Base-by-base conservation (phyloP, 129 eudicot species). In the Sambucus nigra region DNA sequence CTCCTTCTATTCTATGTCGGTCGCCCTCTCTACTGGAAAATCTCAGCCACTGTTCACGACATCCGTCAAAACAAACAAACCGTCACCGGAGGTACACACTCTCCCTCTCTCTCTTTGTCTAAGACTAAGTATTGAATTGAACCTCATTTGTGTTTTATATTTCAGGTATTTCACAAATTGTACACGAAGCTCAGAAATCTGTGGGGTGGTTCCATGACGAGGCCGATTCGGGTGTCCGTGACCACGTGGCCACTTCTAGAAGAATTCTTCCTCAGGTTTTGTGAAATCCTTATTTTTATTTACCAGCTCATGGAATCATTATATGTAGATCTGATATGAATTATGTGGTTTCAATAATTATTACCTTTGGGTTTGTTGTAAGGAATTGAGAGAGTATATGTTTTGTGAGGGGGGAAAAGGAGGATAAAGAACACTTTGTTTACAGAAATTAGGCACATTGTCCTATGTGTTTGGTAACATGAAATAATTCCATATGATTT, bases 11-110 rank as follows among this genome's bases (percentile, higher is more conserved):
- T 70, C 69, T 70, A 74, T 60, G 67, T 69, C 32, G 79, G 72
- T 19, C 85, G 86, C 14, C 92, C 92, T 23, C 79, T 82, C 47
- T 82, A 77, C 66, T 78, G 86, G 92, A 78, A 78, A 51, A 61
- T 82, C 72, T 78, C 86, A 12, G 80, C 82, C 77, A 82, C 82
- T 29, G 24, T 78, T 45, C 92, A 78, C 61, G 82, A 78, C 29
- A 70, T 70, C 65, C 81, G 80, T 13, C 66, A 68, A 39, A 68
- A 78, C 75, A 65, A 71, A 53, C 82, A 71, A 71, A 74, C 80
- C 31, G 77, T 78, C 33, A 61, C 72, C 14, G 77, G 74, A 65
- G 88, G 88, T 80, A 31, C 5, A 16, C 7, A n/a, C n/a, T 13
- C 29, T 8, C n/a, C 20, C 47, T 15, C 17, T 48, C 16, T 47